These are phyloP conservation scores for Salix purpurea DNA, from an alignment of 345 rosid genomes.

Conservation along the genomic window DNA sequence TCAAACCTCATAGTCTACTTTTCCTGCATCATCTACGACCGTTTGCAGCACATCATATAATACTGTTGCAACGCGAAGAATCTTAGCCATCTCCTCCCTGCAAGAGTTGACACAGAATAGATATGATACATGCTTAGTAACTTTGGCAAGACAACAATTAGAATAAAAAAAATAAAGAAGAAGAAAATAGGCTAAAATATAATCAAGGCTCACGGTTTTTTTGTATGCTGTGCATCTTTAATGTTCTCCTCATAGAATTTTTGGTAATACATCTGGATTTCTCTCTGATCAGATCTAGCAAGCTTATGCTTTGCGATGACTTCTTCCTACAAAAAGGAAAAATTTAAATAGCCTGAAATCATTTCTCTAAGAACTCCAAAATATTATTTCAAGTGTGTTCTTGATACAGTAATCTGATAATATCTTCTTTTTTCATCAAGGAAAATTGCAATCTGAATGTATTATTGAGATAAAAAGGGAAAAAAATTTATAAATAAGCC, in stretches of 20 bases:
- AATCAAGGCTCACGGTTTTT: slow-evolving; percentile 63
- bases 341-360: not conserved
- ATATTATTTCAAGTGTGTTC: not conserved
- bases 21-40: slow-evolving; percentile 49
- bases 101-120: slow-evolving; percentile 21
- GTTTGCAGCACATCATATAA: slow-evolving; percentile 72
- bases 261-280: slow-evolving; percentile 68
- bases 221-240: slow-evolving; percentile 49
- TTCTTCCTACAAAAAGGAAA: slow-evolving; percentile 56
- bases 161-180: not conserved
- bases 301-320: slow-evolving; percentile 32
- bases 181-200: not conserved
- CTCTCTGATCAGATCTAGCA: slow-evolving; percentile 53
- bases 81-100: slow-evolving; percentile 95
- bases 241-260: slow-evolving; percentile 56
- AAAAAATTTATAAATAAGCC: not conserved
- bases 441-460: not conserved
- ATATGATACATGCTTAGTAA: slow-evolving; percentile 8
- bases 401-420: not conserved
- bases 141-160: not conserved
- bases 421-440: not conserved
- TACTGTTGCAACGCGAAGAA: slow-evolving; percentile 78
- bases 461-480: not conserved
- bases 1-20: slow-evolving; percentile 60
- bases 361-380: not conserved